These are phyloP conservation scores for Penicillium sp. DNA, from an alignment of 2,329 filamentous ascomycete species.

Conservation along the genomic window DNA sequence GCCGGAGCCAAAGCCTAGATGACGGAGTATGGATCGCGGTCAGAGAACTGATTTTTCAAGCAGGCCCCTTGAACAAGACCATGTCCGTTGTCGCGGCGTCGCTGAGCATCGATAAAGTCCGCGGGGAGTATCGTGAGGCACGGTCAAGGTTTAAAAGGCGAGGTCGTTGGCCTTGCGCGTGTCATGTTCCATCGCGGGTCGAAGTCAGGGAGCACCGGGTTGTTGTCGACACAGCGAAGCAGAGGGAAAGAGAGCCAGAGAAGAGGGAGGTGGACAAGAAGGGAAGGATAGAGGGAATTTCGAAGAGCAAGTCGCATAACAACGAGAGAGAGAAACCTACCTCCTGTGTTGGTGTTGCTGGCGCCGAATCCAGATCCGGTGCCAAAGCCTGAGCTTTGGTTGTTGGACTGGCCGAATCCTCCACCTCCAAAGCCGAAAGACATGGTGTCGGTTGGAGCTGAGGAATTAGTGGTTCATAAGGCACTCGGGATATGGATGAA, in stretches of 20 bases:
- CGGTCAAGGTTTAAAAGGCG: conserved; percentile 16
- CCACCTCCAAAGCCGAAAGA: conserved; percentile 56
- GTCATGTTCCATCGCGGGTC: conserved; percentile 30
- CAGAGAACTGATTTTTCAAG: conserved; percentile 42
- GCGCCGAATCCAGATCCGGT: conserved; percentile 41
- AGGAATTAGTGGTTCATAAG: conserved; percentile 33
- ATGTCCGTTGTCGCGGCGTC: conserved; percentile 36
- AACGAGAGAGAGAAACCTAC: conserved; percentile 35
- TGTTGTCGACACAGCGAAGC: conserved; percentile 16
- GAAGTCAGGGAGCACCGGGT: conserved; percentile 35
- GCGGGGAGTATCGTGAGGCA: conserved; percentile 16
- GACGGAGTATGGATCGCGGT: conserved; percentile 39
- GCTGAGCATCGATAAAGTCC: conserved; percentile 33
- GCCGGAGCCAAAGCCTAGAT: conserved; percentile 46
- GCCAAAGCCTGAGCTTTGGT: conserved; percentile 48
- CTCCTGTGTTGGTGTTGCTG: conserved; percentile 37
- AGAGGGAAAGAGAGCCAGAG: conserved; percentile 11
- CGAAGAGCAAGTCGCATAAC: neutral
- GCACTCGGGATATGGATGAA: conserved; percentile 8
- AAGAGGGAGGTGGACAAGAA: conserved; percentile 7
- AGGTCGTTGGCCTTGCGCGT: conserved; percentile 24
- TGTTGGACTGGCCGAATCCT: conserved; percentile 65
- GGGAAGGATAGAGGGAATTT: conserved; percentile 5
- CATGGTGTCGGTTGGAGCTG: conserved; percentile 36
- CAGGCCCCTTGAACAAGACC: conserved; percentile 27